Base-by-base conservation (phyloP, 495 filamentous ascomycete genomes). In the Penicillium atrosanguineum region DNA sequence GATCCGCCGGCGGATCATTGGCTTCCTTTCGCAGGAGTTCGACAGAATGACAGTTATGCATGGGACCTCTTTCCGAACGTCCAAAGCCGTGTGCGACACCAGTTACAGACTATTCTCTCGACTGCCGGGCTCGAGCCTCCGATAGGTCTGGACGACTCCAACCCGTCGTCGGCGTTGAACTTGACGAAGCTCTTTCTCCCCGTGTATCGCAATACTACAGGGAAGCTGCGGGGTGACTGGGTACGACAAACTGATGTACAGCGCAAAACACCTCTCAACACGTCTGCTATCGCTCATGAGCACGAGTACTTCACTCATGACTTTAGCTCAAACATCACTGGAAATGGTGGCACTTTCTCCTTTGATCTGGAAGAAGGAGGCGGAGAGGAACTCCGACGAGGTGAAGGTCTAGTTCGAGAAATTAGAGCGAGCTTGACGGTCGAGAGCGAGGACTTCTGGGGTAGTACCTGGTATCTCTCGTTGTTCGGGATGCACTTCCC, bases 401-500 rank as follows among this genome's bases (percentile, higher is more conserved):
- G 65, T 15, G 42, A 69, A 46, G 61, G 70, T 11, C 56, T 70
- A 41, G 80, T 79, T 36, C 77, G 86, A 41, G 79, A 87, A 53
- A 82, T 90, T 7, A 75, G 76, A 21, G 87, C 83, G 7, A 79
- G 80, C 14, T 63, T 90, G 49, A 81, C 79, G n/a, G 76, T 95
- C 43, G 80, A 89, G 63, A 90, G 90, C 56, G 79, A 84, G 29
- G 77, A 72, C 15, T 84, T 80, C 43, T 82, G 74, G 68, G 82
- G 87, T 25, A 82, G 83, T 64, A 87, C 83, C 57, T 89, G 86
- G 81, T 84, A 89, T 50, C 77, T 95, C 65, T 79, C 79, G 21
- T 69, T 96, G 37, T 82, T 88, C 60, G 94, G 94, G 18, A 80
- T 94, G 5, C 92, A 97, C 74, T 93, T 89, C 73, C 84, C 86